These are phyloP conservation scores for Syzygium malaccense DNA, from an alignment of 441 rosid species.

Conservation along the genomic window DNA sequence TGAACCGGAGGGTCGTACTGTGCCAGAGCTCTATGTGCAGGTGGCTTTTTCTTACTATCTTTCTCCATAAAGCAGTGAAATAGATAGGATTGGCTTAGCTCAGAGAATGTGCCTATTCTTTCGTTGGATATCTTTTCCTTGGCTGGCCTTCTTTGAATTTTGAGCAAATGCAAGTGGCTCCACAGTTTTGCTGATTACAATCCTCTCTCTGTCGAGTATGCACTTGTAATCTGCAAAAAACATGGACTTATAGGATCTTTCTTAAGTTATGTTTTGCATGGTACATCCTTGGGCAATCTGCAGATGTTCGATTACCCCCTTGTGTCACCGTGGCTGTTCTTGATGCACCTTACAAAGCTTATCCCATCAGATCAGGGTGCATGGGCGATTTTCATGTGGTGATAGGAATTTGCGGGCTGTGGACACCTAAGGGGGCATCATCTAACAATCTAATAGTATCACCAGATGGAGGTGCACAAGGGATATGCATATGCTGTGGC, in stretches of 20 bases:
- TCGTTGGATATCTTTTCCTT: not conserved
- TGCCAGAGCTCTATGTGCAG: slow-evolving; percentile 99
- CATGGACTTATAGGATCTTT: not conserved
- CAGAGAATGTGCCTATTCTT: not conserved
- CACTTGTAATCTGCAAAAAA: not conserved
- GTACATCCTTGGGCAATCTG: not conserved
- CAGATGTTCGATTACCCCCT: not conserved
- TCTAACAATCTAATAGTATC: not conserved
- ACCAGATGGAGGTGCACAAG: not conserved
- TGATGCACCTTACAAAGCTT: not conserved
- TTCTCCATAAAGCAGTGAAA: not conserved
- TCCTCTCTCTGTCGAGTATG: not conserved
- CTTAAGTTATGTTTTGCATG: not conserved
- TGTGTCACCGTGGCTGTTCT: not conserved
- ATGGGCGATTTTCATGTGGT: not conserved
- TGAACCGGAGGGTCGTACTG: slow-evolving; percentile 96
- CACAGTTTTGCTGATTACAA: not conserved
- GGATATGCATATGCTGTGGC: not conserved
- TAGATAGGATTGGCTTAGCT: not conserved
- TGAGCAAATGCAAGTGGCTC: not conserved
- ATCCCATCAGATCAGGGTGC: not conserved
- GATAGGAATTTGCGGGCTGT: not conserved
- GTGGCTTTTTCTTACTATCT: slow-evolving; percentile 20
- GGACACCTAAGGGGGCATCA: not conserved
- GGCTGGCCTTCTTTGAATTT: not conserved